Evolutionary conservation across 202 grass and related monocot species (phyloP).

Genomic region (Musa balbisiana): DNA sequence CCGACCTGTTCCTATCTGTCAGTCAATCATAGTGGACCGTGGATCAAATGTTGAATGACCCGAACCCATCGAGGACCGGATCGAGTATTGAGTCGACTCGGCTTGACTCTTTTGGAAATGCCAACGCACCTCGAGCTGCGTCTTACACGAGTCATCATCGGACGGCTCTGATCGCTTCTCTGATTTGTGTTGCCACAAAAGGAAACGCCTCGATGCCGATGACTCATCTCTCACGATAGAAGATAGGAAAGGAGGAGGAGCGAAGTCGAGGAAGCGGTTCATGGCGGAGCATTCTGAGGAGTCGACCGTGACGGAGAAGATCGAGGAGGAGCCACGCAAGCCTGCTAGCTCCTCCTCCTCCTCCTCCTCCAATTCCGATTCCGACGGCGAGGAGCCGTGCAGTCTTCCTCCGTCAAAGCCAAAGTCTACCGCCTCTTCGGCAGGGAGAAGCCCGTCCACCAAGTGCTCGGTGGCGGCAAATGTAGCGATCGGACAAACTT

Average conservation of each 20-base stretch:
- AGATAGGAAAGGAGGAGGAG: not conserved
- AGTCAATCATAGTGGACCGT: too few relatives aligned
- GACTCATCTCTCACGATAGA: too few relatives aligned
- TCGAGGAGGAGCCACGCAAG: conserved; percentile 64
- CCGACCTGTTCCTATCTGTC: too few relatives aligned
- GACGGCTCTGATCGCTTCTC: not conserved
- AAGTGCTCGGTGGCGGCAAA: conserved; percentile 78
- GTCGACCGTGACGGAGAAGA: conserved; percentile 53
- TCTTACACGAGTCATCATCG: not conserved
- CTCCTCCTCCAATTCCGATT: conserved; percentile 40
- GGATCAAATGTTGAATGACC: too few relatives aligned
- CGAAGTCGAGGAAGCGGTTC: not conserved
- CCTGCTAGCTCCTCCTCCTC: conserved; percentile 9
- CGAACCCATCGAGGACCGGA: too few relatives aligned
- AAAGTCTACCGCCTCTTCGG: conserved; percentile 92
- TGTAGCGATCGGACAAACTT: conserved; percentile 32
- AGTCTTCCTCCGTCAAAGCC: conserved; percentile 30
- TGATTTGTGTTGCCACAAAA: not conserved
- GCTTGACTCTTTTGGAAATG: too few relatives aligned
- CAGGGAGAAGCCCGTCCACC: conserved; percentile 74
- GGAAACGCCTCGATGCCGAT: not conserved
- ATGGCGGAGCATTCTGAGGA: conserved; percentile 78
- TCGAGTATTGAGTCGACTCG: too few relatives aligned
- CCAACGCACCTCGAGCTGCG: not conserved
- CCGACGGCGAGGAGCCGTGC: conserved; percentile 51